phyloP scores from a whole-genome alignment of 345 rosid genomes.

The Aquilaria sinensis region DNA sequence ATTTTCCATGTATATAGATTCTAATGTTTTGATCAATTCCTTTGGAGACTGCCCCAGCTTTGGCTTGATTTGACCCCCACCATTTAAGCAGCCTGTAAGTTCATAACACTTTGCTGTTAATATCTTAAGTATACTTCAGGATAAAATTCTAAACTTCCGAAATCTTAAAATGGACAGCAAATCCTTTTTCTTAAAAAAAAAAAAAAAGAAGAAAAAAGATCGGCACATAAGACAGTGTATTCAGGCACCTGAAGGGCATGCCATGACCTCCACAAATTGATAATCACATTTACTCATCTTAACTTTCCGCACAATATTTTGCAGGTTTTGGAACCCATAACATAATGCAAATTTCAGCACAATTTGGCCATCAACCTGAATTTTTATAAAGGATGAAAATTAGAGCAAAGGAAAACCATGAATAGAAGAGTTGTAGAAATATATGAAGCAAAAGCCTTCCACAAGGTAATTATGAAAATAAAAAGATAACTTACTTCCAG shows the following conservation, averaged over 20 bases:
- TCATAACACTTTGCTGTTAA: constrained; percentile 2
- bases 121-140: neutral
- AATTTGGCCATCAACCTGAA: constrained; percentile 70
- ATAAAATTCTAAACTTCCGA: too few species aligned
- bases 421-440: neutral
- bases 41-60: constrained; percentile 71
- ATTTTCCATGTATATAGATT: constrained; percentile 62
- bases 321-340: constrained; percentile 93
- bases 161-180: too few species aligned
- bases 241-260: constrained; percentile 82
- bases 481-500: constrained; percentile 57
- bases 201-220: too few species aligned
- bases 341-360: constrained; percentile 77
- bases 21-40: constrained; percentile 60
- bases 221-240: too few species aligned
- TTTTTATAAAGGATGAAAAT: constrained; percentile 9
- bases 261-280: constrained; percentile 97
- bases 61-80: constrained; percentile 96
- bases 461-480: neutral
- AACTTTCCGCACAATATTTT: constrained; percentile 78
- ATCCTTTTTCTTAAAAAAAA: too few species aligned
- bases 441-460: neutral
- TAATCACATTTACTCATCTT: constrained; percentile 75
- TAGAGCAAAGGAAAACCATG: neutral
- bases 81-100: constrained; percentile 76